phyloP scores from a whole-genome alignment of 2,329 filamentous ascomycete species.

The Cladosporium sp. region DNA sequence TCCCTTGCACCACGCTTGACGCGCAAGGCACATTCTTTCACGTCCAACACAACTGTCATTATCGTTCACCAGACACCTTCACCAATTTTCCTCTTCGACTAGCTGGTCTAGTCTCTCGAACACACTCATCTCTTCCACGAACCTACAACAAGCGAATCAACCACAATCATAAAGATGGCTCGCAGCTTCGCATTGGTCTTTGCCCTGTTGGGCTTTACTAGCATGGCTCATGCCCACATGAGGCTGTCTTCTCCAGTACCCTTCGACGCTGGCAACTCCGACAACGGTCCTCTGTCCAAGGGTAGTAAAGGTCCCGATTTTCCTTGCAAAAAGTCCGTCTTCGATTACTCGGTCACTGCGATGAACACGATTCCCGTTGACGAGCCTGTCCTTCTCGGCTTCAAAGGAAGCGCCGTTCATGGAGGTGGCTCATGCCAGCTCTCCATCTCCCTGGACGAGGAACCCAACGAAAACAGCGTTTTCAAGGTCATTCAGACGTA shows the following conservation, averaged over 20 bases:
- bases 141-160: constrained; percentile 2
- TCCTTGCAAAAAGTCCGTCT: constrained; percentile 64
- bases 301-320: constrained; percentile 52
- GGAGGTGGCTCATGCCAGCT: constrained; percentile 90
- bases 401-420: constrained; percentile 71
- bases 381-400: constrained; percentile 55
- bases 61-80: not conserved
- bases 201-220: constrained; percentile 37
- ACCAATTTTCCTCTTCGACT: not conserved
- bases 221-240: constrained; percentile 65
- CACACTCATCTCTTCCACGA: not conserved
- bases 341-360: constrained; percentile 40
- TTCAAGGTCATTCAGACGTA: constrained; percentile 90
- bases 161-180: constrained; percentile 11
- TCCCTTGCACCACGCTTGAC: constrained; percentile 2
- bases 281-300: constrained; percentile 59
- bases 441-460: constrained; percentile 68
- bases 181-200: constrained; percentile 22
- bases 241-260: constrained; percentile 64
- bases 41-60: not conserved
- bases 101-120: constrained; percentile 7
- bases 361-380: constrained; percentile 63
- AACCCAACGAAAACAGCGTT: constrained; percentile 60
- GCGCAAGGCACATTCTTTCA: constrained; percentile 3
- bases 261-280: constrained; percentile 49